These are phyloP conservation scores for Colletotrichum sp. DNA, from an alignment of 2,329 filamentous ascomycete species.

Conservation along the genomic window DNA sequence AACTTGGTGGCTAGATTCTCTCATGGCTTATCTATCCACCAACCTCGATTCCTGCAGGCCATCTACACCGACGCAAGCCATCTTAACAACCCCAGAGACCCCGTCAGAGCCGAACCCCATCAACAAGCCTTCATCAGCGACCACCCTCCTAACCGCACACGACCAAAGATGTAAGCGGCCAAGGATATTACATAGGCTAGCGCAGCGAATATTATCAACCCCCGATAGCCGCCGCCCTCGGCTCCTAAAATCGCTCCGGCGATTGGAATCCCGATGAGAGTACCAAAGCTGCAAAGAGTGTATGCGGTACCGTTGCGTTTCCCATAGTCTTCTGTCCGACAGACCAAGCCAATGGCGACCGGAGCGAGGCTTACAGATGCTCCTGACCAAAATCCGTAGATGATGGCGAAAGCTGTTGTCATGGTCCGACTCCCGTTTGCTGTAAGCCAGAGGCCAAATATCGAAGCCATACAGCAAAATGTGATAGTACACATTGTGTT, in stretches of 20 bases:
- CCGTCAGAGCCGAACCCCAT: background rate
- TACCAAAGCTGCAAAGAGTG: background rate
- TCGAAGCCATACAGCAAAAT: background rate
- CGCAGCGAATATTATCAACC: background rate
- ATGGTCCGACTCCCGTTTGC: conserved; percentile 44
- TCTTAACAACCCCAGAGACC: background rate
- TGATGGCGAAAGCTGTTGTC: conserved; percentile 63
- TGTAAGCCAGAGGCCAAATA: background rate
- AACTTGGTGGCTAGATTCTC: background rate
- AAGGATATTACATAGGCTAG: background rate
- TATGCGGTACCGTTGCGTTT: background rate
- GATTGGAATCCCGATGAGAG: background rate
- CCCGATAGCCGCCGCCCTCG: background rate
- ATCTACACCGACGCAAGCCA: background rate
- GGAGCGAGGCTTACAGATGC: conserved; percentile 73
- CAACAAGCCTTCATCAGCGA: background rate
- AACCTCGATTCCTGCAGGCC: background rate
- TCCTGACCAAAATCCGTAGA: conserved; percentile 77
- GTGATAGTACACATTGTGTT: background rate
- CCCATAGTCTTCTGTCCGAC: conserved; percentile 29
- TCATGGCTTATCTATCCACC: background rate
- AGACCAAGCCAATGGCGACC: conserved; percentile 74
- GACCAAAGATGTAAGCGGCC: background rate
- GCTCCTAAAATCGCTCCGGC: background rate
- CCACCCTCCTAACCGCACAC: background rate